Evolutionary conservation across 805 yeast species (phyloP).

Genomic region (Spathaspora arborariae): DNA sequence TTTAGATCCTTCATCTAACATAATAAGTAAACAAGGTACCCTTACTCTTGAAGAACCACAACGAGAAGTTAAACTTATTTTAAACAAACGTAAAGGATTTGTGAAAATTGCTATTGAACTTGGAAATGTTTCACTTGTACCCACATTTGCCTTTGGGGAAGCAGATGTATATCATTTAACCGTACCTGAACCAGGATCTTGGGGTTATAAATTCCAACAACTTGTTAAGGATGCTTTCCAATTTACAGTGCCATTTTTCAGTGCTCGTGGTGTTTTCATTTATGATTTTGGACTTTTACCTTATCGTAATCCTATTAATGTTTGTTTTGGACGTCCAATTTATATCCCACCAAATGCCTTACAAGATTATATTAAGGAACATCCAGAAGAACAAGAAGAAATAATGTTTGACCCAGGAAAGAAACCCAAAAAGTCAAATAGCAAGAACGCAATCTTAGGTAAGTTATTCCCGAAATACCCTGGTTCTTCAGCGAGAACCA

Average conservation of each 20-base stretch:
- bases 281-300: conserved; percentile 91
- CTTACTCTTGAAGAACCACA: background rate
- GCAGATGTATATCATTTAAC: conserved; percentile 51
- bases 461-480: conserved; percentile 10
- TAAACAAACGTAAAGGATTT: conserved; percentile 82
- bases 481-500: conserved; percentile 16
- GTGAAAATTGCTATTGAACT: conserved; percentile 78
- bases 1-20: background rate
- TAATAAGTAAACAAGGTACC: background rate
- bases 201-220: conserved; percentile 56
- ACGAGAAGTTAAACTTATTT: conserved; percentile 57
- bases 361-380: conserved; percentile 25
- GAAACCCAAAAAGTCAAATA: background rate
- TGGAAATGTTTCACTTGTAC: conserved; percentile 78
- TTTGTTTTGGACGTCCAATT: conserved; percentile 72
- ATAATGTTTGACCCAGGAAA: conserved; percentile 1
- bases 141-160: conserved; percentile 90
- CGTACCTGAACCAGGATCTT: conserved; percentile 36
- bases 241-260: conserved; percentile 86
- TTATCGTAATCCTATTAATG: conserved; percentile 70
- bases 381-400: conserved; percentile 19
- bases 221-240: conserved; percentile 71
- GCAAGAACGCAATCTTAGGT: conserved; percentile 21
- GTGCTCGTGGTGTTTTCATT: conserved; percentile 89
- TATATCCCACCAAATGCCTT: conserved; percentile 45